Base-by-base conservation (phyloP, 371 early-diverging fungal species). In the Mucor velutinosus region DNA sequence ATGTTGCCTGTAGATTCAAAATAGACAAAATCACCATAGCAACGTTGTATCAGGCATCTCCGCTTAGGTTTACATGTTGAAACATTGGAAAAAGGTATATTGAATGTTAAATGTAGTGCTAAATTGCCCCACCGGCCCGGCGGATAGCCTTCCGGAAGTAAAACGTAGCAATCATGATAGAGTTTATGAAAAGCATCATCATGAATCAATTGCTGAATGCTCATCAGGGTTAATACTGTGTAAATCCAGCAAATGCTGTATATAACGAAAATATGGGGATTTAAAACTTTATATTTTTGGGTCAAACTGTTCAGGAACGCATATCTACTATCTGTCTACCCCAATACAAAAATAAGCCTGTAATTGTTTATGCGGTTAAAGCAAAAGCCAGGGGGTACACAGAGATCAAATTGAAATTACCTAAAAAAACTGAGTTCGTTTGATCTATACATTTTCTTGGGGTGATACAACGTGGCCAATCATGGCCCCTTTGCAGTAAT, bases 381-480 rank as follows among this genome's bases (percentile, higher is more conserved):
- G 41, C 27, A 60, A 41, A 23, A 49, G 53, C 37, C 53, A 37
- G 30, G 39, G 29, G 51, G 35, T 51, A 62, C 53, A 51, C 35
- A 51, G 33, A 51, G 25, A 53, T 53, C 53, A 53, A 53, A 19
- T 41, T 47, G 11, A 19, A 53, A 53, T 53, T 35, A 49, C 27
- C 32, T 39, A 63, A 49, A 41, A n/a, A n/a, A 35, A 49, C 47
- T 62, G 47, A 30, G 53, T 53, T 27, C 6, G 4, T 23, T 23
- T 32, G 19, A 6, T 10, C 58, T 3, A 29, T 58, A 17, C n/a
- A n/a, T 43, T 64, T 60, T 67, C 57, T 67, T 67, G 67, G 67
- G 67, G 67, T 67, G 62, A 61, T 67, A 67, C 67, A 67, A 32
- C n/a, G 17, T 57, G 29, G 62, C 67, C 67, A 67, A 67, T 67